Base-by-base conservation (phyloP, 2,329 filamentous ascomycete species). In the Drechslerella dactyloides region DNA sequence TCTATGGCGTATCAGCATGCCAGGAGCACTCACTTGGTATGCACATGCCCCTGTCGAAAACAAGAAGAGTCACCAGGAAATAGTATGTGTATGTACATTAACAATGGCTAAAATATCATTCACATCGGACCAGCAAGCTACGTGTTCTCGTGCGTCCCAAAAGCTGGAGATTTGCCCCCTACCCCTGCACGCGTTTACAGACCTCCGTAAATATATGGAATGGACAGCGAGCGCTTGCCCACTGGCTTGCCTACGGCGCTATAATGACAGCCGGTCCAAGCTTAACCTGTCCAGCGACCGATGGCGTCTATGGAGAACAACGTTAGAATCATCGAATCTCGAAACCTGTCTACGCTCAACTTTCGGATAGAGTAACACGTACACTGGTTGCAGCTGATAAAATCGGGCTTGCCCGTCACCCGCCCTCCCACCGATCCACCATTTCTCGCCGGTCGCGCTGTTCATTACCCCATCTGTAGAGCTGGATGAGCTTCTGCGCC, bases 401-500 rank as follows among this genome's bases (percentile, higher is more conserved):
- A 77, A 77, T 33, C 76, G 70, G 48, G 76, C 76, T 57, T 77
- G 76, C 8, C 76, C 76, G 59, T 77, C 76, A 30, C 75, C 75
- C 27, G 76, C 76, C 37, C 76, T 72, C 13, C 76, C 76, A 11
- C 76, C 76, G 42, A 77, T 77, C 76, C 76, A 77, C 76, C 76
- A 77, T 51, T 77, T 77, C 66, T 77, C 76, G 8, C 76, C 76
- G 3, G 64, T 74, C 13, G 74, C 73, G 10, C 74, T 73, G 55
- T 74, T 75, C 48, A 74, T 73, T 53, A 75, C 69, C 5, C 75
- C 75, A 50, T 76, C 76, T 7, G 74, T 75, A 15, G 74, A 76
- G 37, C 74, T 76, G 10, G 69, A 74, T 2, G 74, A 76, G 30
- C 74, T 75, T 33, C 76, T 74, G 10, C 69, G 62, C 44, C 75